phyloP scores from a whole-genome alignment of 345 rosid species.

The Eucalyptus regnans region DNA sequence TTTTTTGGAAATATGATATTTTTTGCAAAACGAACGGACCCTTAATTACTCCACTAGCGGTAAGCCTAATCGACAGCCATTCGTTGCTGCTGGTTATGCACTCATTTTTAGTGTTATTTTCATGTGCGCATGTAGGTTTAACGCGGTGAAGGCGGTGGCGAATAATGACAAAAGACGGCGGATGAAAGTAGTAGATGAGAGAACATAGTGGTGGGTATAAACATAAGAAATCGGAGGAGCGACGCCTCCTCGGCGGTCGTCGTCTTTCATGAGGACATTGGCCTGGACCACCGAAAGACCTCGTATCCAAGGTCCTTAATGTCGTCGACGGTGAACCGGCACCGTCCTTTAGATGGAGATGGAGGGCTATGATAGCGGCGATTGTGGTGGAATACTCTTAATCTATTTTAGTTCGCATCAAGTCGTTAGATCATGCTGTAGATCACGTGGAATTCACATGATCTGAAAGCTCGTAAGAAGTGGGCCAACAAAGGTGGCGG shows the following conservation, averaged over 20 bases:
- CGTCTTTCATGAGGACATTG: background rate
- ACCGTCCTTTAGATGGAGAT: background rate
- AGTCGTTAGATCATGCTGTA: fast-evolving
- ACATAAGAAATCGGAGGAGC: background rate
- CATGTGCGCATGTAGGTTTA: background rate
- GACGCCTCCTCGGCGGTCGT: too few species aligned
- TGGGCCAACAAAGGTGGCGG: fast-evolving
- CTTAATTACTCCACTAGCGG: too few species aligned
- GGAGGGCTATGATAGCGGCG: background rate
- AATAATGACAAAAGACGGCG: background rate
- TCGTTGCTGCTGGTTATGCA: background rate
- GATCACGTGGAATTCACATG: background rate
- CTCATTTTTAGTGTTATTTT: background rate
- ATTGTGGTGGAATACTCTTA: background rate
- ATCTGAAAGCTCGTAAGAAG: background rate
- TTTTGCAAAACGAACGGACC: too few species aligned
- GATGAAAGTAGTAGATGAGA: background rate
- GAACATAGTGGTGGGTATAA: background rate
- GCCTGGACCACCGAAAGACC: background rate
- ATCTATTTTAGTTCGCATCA: background rate
- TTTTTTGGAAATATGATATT: too few species aligned
- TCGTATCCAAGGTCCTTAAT: background rate
- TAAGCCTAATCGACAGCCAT: background rate
- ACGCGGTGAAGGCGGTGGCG: background rate
- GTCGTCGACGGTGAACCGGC: too few species aligned